Conservation (phyloP, 768 basidiomycete species). For the Mycena vulgaris region DNA sequence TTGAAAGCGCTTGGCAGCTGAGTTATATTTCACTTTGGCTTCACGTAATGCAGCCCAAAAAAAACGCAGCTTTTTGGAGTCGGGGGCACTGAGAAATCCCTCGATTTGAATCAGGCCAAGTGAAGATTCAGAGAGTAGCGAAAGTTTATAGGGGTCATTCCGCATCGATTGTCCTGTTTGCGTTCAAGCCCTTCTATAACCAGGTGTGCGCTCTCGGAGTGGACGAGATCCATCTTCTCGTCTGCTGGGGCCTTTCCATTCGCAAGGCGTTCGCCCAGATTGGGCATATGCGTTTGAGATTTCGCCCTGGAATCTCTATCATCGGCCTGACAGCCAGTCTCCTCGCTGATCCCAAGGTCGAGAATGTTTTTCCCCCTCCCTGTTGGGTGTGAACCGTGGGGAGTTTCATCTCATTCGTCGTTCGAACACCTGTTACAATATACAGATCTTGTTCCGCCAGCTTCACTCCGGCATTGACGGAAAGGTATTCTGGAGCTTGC, state of each 20-base stretch:
- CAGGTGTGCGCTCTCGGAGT: constrained; percentile 43
- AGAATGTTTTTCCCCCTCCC: constrained; percentile 35
- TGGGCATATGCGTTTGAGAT: constrained; percentile 36
- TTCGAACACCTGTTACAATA: constrained; percentile 44
- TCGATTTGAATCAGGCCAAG: too few relatives aligned
- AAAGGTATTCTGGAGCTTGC: constrained; percentile 39
- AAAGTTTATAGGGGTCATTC: too few relatives aligned
- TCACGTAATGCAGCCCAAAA: too few relatives aligned
- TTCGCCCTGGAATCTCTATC: constrained; percentile 31
- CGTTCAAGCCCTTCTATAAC: constrained; percentile 32
- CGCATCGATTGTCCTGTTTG: too few relatives aligned
- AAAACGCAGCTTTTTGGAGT: too few relatives aligned
- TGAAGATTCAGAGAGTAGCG: too few relatives aligned
- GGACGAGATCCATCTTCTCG: constrained; percentile 47
- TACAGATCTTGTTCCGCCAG: constrained; percentile 43
- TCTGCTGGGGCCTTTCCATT: constrained; percentile 45
- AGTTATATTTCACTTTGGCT: too few relatives aligned
- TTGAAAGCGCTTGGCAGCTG: too few relatives aligned
- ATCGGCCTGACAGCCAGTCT: constrained; percentile 43
- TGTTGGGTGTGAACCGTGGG: constrained; percentile 41
- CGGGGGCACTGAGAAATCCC: too few relatives aligned
- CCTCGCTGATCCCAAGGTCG: constrained; percentile 26
- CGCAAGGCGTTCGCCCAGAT: constrained; percentile 43
- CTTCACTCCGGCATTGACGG: constrained; percentile 36
- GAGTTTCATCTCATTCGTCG: constrained; percentile 41